Evolutionary conservation across 371 early-diverging fungal genomes (phyloP), one percentile per base, ranked within the genome.

Genomic region (Mucor circinelloides): DNA sequence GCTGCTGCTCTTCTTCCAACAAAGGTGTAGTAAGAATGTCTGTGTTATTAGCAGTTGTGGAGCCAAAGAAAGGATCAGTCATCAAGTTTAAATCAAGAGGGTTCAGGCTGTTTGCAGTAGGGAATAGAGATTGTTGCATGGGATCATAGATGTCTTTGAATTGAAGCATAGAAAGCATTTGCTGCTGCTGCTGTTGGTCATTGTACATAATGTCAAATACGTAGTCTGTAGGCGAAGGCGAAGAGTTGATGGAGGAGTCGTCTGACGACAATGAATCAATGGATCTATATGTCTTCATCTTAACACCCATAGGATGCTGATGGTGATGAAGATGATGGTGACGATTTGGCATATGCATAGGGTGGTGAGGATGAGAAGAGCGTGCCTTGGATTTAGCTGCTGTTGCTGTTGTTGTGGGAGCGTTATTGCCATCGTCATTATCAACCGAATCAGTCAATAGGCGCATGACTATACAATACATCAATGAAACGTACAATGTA

Each of bases 181-280:
- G 71, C 27, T 66, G 67, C 7, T 71, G 72, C 8, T 71, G 72
- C 10, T 54, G 28, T 13, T 68, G 60, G 36, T 72, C 73, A 7
- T 73, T 73, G 42, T 75, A 81, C 76, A 84, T 78, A 48, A 81
- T 73, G 40, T 84, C 84, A 67, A 84, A 74, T 15, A 84, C 75
- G 62, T 78, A 84, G 54, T 84, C 80, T 0, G 70, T 76, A 32
- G 81, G 84, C 2, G 80, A 75, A 30, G 83, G 79, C 15, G 84
- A 81, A 4, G 82, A 74, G 32, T 74, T 75, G 38, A 77, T 75
- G n/a, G 84, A 84, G 10, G 82, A 84, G 28, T 81, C 81, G 56
- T 81, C 84, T 28, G 79, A 78, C 13, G 80, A 78, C 10, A 72
- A 65, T 2, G 83, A 77, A 23, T 70, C 71, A 10, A 73, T 67